Evolutionary conservation across 2,329 filamentous ascomycete genomes (phyloP).

Genomic region (Graphiopsis chlorocephala): DNA sequence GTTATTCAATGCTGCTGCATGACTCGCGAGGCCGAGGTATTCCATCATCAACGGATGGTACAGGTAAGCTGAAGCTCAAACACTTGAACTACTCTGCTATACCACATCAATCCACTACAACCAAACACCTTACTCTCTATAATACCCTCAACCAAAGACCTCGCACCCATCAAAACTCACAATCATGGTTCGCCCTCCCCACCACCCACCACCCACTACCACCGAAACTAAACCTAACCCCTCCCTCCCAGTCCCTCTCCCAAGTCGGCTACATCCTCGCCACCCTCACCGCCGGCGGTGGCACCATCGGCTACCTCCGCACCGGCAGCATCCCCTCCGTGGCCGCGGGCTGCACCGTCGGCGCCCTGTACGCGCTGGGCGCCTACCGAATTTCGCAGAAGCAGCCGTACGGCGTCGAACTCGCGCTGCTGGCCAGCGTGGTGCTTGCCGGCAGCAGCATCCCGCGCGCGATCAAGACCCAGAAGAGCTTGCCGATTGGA

Average conservation of each 20-base stretch:
- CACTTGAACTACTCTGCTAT: neutral
- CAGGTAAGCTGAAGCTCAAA: neutral
- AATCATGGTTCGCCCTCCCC: neutral
- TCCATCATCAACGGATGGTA: neutral
- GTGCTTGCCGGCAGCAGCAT: conserved; percentile 80
- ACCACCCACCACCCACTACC: neutral
- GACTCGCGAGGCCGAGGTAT: conserved; percentile 2
- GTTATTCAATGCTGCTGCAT: neutral
- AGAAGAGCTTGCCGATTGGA: conserved; percentile 79
- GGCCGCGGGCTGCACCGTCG: conserved; percentile 79
- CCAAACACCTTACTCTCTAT: neutral
- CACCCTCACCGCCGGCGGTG: conserved; percentile 78
- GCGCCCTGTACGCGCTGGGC: conserved; percentile 72
- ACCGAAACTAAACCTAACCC: conserved; percentile 2
- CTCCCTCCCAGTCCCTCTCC: conserved; percentile 8
- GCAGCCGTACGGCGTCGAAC: conserved; percentile 78
- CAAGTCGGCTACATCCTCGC: conserved; percentile 73
- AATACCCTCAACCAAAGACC: neutral
- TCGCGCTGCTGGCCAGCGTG: conserved; percentile 84
- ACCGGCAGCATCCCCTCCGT: conserved; percentile 86
- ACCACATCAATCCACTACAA: neutral
- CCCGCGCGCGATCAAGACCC: conserved; percentile 76
- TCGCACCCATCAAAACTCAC: neutral
- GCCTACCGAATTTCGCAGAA: conserved; percentile 74
- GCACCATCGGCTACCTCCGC: conserved; percentile 79